Evolutionary conservation across 1,284 basidiomycete species (phyloP).

Genomic region (Ceratobasidium sp.): DNA sequence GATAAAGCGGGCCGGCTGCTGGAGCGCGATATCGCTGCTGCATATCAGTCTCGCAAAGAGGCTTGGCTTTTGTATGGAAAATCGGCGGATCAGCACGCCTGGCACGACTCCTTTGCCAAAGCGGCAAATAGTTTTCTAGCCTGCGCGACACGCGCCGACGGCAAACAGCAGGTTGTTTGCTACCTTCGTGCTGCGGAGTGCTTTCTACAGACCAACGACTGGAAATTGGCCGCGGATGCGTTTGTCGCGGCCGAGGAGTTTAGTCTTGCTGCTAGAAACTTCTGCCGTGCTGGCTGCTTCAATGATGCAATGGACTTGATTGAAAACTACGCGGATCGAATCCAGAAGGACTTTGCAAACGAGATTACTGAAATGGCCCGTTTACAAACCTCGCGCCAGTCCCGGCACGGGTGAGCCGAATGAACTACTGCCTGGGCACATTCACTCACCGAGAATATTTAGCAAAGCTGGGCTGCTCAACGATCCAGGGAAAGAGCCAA

Average conservation of each 20-base stretch:
- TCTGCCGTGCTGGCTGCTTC: constrained; percentile 66
- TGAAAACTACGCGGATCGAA: constrained; percentile 55
- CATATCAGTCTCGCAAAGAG: constrained; percentile 63
- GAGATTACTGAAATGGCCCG: constrained; percentile 66
- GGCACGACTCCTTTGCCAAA: constrained; percentile 59
- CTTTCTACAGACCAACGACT: constrained; percentile 60
- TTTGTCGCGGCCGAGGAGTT: constrained; percentile 61
- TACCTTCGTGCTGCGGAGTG: constrained; percentile 67
- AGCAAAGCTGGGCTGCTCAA: constrained; percentile 64
- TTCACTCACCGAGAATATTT: constrained; percentile 52
- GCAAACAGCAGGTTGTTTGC: constrained; percentile 32
- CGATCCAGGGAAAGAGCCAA: constrained; percentile 62
- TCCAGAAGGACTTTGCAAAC: constrained; percentile 64
- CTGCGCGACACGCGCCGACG: neutral
- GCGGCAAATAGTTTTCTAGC: constrained; percentile 61
- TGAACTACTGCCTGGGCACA: neutral
- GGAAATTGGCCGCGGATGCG: constrained; percentile 64
- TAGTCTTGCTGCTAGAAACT: constrained; percentile 64
- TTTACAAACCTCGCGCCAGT: constrained; percentile 67
- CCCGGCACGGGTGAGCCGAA: constrained; percentile 63
- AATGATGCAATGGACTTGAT: constrained; percentile 69
- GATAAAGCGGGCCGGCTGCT: constrained; percentile 65
- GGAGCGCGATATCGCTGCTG: constrained; percentile 65
- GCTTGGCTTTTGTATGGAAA: constrained; percentile 58
- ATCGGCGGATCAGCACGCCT: constrained; percentile 55